Base-by-base conservation (phyloP, 2,329 filamentous ascomycete species). In the Mollisiaceae sp. region DNA sequence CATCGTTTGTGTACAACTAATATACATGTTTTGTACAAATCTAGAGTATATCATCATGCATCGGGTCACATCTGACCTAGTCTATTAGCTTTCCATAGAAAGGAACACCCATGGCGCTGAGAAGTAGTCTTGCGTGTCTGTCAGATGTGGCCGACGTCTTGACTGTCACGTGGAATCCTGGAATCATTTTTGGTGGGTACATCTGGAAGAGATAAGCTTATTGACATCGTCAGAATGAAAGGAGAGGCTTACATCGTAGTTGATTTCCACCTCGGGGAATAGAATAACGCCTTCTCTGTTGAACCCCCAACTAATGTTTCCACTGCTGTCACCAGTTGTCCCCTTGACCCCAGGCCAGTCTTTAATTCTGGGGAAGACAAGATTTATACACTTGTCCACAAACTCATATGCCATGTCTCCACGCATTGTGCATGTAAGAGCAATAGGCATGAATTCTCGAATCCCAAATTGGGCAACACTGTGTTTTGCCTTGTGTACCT, bases 321-420 rank as follows among this genome's bases (percentile, higher is more conserved):
- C 95, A 67, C 90, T 90, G 75, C 88, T 89, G 78, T 99, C 95
- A 75, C 95, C 95, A 45, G 92, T 74, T 9, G 74, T 69, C 58
- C 88, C 89, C 72, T 86, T 86, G n/a, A 91, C 82, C 66, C 95
- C 95, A 63, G 86, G 87, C 91, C 93, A 99, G 73, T 99, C 95
- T 83, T 98, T 99, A 79, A 99, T 96, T 75, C 89, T 91, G 45
- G 95, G 95, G 76, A 98, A 85, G 6, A 99, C 94, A 9, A 98
- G 83, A 76, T 97, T 93, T 63, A 98, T 84, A 71, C 93, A 83
- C 82, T 97, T 97, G 75, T 94, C 91, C 54, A 99, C 77, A 78
- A 99, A 97, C 77, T 97, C 90, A 69, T 92, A 91, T 74, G 96
- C 95, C 65, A 90, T 86, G 77, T 95, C 90, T 36, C 92, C 93